Conservation (phyloP, 2,329 filamentous ascomycete genomes). For the Aureobasidium sp. region DNA sequence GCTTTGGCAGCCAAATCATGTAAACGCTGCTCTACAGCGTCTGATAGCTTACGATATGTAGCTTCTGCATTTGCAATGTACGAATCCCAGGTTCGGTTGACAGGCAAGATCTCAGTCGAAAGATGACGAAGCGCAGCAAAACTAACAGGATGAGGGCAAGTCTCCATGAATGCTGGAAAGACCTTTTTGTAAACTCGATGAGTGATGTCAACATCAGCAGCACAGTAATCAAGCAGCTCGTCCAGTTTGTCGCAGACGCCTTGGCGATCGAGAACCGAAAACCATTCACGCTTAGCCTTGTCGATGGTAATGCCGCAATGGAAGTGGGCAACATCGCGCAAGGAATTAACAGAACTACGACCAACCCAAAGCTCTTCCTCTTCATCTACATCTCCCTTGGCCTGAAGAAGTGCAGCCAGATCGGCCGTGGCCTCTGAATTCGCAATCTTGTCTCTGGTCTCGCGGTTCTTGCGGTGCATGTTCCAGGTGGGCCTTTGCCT, state of each 20-base stretch:
- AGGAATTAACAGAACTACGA: conserved; percentile 87
- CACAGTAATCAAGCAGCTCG: conserved; percentile 85
- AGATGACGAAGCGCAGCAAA: conserved; percentile 90
- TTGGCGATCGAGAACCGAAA: conserved; percentile 69
- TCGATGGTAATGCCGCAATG: conserved; percentile 89
- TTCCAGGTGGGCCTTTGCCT: conserved; percentile 95
- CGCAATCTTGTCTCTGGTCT: conserved; percentile 72
- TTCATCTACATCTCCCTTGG: conserved; percentile 57
- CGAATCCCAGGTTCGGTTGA: conserved; percentile 78
- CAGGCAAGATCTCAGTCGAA: conserved; percentile 86
- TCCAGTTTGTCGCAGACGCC: conserved; percentile 68
- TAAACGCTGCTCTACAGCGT: conserved; percentile 71
- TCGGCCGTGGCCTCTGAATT: conserved; percentile 64
- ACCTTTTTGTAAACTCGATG: conserved; percentile 92
- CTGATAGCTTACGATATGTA: conserved; percentile 70
- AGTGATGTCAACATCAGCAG: conserved; percentile 86
- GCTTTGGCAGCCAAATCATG: conserved; percentile 69
- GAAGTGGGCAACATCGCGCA: conserved; percentile 93
- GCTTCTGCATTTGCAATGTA: conserved; percentile 80
- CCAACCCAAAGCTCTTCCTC: conserved; percentile 96
- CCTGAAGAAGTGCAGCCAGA: conserved; percentile 63
- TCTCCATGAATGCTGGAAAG: conserved; percentile 79
- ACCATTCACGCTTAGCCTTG: conserved; percentile 79
- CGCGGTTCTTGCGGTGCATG: conserved; percentile 86
- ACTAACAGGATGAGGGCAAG: conserved; percentile 93